Evolutionary conservation across 306 rosid species (phyloP).

Genomic region (Hippophae tibetana): DNA sequence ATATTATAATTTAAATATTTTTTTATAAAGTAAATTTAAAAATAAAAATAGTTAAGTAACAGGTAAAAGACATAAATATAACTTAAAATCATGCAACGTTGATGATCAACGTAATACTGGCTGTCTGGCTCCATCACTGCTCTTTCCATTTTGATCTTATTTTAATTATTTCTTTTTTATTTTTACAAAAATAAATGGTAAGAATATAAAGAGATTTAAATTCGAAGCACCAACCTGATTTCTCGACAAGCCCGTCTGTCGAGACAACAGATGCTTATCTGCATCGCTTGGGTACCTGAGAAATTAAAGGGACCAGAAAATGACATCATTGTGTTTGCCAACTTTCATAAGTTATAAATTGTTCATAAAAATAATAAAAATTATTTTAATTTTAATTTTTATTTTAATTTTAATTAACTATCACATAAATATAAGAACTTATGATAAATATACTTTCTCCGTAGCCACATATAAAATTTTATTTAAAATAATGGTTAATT

Average conservation of each 20-base stretch:
- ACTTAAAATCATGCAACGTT: too few species aligned
- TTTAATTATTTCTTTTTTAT: background rate
- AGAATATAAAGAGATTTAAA: background rate
- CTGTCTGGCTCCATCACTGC: background rate
- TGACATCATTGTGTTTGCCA: conserved; percentile 55
- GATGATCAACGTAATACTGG: too few species aligned
- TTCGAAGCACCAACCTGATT: conserved; percentile 56
- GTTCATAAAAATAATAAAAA: too few species aligned
- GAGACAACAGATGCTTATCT: conserved; percentile 85
- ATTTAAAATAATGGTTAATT: too few species aligned
- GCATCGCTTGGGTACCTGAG: conserved; percentile 98
- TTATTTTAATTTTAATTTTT: too few species aligned
- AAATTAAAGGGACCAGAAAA: conserved; percentile 56
- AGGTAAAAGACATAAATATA: too few species aligned
- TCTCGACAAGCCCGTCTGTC: conserved; percentile 90
- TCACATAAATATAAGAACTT: too few species aligned
- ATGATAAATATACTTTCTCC: conserved; percentile 15
- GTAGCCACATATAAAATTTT: conserved; percentile 28
- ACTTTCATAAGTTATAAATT: too few species aligned
- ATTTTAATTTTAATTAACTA: too few species aligned
- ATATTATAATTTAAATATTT: too few species aligned
- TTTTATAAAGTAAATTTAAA: too few species aligned
- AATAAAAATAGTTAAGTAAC: too few species aligned
- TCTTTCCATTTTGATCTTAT: background rate
- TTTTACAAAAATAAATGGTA: conserved; percentile 12